Percentiles rank a stretch among this genome's conserved stretches.
phyloP scores from a whole-genome alignment of 306 rosid species.

The Cicer chorassanicum region DNA sequence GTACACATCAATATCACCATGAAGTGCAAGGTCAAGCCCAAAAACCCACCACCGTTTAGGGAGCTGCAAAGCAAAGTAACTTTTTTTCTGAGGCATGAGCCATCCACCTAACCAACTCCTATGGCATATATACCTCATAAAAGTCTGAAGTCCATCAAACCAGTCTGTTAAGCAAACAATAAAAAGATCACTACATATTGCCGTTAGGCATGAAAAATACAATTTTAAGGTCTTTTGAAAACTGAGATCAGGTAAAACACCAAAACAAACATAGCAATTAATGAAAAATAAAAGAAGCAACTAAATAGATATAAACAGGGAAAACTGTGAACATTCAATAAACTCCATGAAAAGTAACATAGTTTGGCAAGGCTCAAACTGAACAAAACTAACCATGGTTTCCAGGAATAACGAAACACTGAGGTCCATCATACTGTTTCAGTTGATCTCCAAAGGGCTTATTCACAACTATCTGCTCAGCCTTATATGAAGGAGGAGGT shows the following conservation, averaged over 20 bases:
- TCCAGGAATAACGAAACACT: conserved; percentile 94
- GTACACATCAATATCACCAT: conserved; percentile 92
- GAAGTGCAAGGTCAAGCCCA: conserved; percentile 95
- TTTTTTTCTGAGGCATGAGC: conserved; percentile 97
- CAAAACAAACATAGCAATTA: conserved; percentile 27
- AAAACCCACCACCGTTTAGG: conserved; percentile 98
- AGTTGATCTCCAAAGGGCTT: conserved; percentile 77
- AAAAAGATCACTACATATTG: conserved; percentile 10
- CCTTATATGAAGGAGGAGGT: conserved; percentile 85
- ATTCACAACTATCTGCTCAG: conserved; percentile 74
- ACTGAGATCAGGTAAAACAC: conserved; percentile 16
- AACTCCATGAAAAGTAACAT: conserved; percentile 35
- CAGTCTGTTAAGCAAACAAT: conserved; percentile 68
- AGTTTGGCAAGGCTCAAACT: conserved; percentile 26
- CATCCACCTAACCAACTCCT: conserved; percentile 99
- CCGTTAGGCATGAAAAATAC: conserved; percentile 17
- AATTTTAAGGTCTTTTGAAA: background rate
- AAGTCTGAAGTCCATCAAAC: conserved; percentile 98
- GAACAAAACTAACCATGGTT: conserved; percentile 80
- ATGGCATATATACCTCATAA: conserved; percentile 93
- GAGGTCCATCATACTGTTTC: conserved; percentile 87
- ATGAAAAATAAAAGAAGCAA: background rate
- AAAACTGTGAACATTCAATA: conserved; percentile 19
- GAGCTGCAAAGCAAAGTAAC: conserved; percentile 95
- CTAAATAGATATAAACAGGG: conserved; percentile 22